Evolutionary conservation across 1,139 yeast species (phyloP).

Genomic region (Suhomyces wounanorum): DNA sequence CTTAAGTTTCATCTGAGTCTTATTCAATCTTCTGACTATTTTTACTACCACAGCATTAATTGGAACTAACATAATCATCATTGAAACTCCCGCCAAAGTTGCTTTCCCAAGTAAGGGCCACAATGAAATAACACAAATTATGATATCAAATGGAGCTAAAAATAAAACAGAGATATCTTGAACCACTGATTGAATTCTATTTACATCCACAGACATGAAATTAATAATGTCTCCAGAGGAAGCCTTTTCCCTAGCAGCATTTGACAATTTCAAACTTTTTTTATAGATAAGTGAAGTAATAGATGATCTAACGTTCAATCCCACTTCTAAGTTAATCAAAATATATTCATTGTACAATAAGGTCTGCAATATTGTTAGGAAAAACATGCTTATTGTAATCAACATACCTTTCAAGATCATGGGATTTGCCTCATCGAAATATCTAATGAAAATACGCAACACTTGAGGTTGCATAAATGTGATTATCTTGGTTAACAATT

Average conservation of each 20-base stretch:
- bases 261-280: slow-evolving; percentile 51
- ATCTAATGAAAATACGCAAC: slow-evolving; percentile 49
- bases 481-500: slow-evolving; percentile 45
- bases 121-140: slow-evolving; percentile 55
- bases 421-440: slow-evolving; percentile 39
- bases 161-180: slow-evolving; percentile 55
- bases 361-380: slow-evolving; percentile 47
- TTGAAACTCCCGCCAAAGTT: slow-evolving; percentile 58
- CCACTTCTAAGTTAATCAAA: slow-evolving; percentile 52
- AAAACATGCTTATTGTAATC: slow-evolving; percentile 53
- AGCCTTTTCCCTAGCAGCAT: slow-evolving; percentile 44
- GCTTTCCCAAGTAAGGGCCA: slow-evolving; percentile 62
- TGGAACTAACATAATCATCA: slow-evolving; percentile 60
- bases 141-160: slow-evolving; percentile 60
- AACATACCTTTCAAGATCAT: slow-evolving; percentile 55
- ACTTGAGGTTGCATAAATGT: slow-evolving; percentile 61
- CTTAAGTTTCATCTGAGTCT: slow-evolving; percentile 66
- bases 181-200: slow-evolving; percentile 53
- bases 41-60: slow-evolving; percentile 53
- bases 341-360: slow-evolving; percentile 54
- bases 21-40: slow-evolving; percentile 49
- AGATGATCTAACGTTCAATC: slow-evolving; percentile 53
- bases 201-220: slow-evolving; percentile 60
- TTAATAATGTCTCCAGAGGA: slow-evolving; percentile 62
- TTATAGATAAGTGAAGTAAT: slow-evolving; percentile 52